Conservation (phyloP, 1,284 basidiomycete genomes). For the Ganoderma lucidum region DNA sequence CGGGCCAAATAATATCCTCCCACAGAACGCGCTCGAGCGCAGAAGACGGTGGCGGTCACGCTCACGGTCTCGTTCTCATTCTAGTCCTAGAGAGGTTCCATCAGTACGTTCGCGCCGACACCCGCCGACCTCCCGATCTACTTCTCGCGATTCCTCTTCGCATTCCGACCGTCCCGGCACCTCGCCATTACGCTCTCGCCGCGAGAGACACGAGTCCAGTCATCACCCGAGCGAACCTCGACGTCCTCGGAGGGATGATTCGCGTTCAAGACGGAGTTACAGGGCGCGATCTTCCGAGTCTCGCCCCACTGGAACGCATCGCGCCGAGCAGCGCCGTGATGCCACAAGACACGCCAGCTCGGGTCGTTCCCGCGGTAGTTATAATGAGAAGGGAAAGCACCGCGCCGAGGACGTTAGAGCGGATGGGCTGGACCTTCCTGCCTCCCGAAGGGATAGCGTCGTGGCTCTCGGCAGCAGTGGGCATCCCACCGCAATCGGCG, state of each 20-base stretch:
- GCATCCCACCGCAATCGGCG: conserved; percentile 22
- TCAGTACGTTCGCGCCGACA: conserved; percentile 14
- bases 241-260: background rate
- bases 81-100: conserved; percentile 10
- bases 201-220: background rate
- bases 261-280: background rate
- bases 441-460: conserved; percentile 13
- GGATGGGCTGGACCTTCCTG: conserved; percentile 11
- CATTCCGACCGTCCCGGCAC: conserved; percentile 2
- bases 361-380: conserved; percentile 9
- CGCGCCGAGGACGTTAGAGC: conserved; percentile 33
- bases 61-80: conserved; percentile 33
- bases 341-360: background rate
- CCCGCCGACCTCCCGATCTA: conserved; percentile 12
- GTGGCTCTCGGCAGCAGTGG: conserved; percentile 20
- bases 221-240: background rate
- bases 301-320: background rate
- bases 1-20: conserved; percentile 46
- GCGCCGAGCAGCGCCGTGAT: conserved; percentile 6
- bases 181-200: conserved; percentile 5
- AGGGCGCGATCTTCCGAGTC: background rate
- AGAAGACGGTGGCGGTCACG: conserved; percentile 51
- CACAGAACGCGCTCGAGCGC: conserved; percentile 42
- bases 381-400: conserved; percentile 37
- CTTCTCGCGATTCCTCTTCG: conserved; percentile 10